phyloP scores from a whole-genome alignment of 108 stramenopile species.

The Skeletonema costatum region DNA sequence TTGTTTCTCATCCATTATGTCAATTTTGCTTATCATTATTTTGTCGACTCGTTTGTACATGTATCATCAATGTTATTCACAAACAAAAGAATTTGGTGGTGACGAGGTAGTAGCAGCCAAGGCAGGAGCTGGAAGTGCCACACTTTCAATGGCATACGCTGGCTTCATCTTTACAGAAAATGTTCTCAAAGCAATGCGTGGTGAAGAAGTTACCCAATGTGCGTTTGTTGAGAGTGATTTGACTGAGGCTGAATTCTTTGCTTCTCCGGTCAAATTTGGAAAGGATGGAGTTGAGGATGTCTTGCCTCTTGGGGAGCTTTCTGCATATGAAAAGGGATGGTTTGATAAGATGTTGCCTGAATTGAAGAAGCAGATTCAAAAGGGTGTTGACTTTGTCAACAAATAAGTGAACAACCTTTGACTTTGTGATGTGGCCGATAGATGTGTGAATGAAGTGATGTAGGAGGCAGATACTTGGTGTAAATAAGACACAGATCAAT shows the following conservation, averaged over 20 bases:
- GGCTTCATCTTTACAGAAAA: conserved; percentile 93
- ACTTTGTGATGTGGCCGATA: neutral
- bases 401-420: conserved; percentile 37
- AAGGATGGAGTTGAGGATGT: conserved; percentile 95
- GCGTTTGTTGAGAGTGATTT: conserved; percentile 93
- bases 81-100: conserved; percentile 91
- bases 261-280: conserved; percentile 94
- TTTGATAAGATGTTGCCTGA: conserved; percentile 97
- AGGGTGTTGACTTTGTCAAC: conserved; percentile 95
- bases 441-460: neutral
- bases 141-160: conserved; percentile 98
- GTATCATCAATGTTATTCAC: too few relatives aligned
- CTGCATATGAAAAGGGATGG: conserved; percentile 92
- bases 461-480: neutral
- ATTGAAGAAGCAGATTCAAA: conserved; percentile 94
- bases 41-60: too few relatives aligned
- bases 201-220: conserved; percentile 91
- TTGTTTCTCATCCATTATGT: neutral
- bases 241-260: conserved; percentile 96
- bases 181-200: conserved; percentile 92
- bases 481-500: neutral
- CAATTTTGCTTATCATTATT: neutral
- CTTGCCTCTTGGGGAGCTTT: conserved; percentile 82
- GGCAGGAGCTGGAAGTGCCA: conserved; percentile 98
- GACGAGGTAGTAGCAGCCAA: conserved; percentile 99